Evolutionary conservation across 225 moss, liverwort and hornwort genomes (phyloP).

Genomic region (Takakia lepidozioides): DNA sequence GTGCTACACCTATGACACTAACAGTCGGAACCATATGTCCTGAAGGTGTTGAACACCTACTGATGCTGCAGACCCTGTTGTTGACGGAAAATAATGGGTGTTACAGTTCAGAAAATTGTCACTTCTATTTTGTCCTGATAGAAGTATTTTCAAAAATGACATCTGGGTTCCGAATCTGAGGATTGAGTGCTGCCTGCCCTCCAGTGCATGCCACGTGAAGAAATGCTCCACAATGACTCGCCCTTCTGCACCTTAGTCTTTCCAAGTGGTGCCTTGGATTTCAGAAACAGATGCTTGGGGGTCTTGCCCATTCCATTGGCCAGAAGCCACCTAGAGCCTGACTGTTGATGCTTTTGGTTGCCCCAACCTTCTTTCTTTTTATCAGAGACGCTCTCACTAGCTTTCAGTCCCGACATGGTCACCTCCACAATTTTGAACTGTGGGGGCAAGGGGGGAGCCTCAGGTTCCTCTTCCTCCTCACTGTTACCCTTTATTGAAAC

Average conservation of each 20-base stretch:
- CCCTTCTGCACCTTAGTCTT: slow-evolving; percentile 30
- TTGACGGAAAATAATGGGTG: too few species aligned
- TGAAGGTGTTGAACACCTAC: too few species aligned
- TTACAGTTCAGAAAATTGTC: too few species aligned
- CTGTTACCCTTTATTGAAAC: slow-evolving; percentile 29
- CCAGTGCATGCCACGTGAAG: slow-evolving; percentile 57
- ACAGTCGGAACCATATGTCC: too few species aligned
- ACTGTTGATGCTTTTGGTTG: slow-evolving; percentile 56
- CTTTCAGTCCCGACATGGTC: slow-evolving; percentile 57
- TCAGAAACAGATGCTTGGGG: slow-evolving; percentile 7
- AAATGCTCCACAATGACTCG: slow-evolving; percentile 72
- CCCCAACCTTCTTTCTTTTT: slow-evolving; percentile 34
- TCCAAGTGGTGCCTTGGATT: slow-evolving; percentile 13
- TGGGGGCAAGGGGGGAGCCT: slow-evolving; percentile 23
- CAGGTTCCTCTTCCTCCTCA: slow-evolving; percentile 37
- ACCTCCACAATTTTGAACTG: slow-evolving; percentile 71
- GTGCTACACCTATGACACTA: too few species aligned
- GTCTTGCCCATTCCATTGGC: slow-evolving; percentile 71
- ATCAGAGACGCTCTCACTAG: slow-evolving; percentile 13
- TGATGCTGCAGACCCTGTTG: too few species aligned
- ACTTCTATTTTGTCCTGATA: too few species aligned
- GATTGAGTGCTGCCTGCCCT: slow-evolving; percentile 44
- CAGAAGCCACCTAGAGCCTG: slow-evolving; percentile 69
- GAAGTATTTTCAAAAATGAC: slow-evolving; percentile 47
- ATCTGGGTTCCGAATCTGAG: slow-evolving; percentile 68